Conservation (phyloP, 169 alveolate species). For the Eimeria sp. region DNA sequence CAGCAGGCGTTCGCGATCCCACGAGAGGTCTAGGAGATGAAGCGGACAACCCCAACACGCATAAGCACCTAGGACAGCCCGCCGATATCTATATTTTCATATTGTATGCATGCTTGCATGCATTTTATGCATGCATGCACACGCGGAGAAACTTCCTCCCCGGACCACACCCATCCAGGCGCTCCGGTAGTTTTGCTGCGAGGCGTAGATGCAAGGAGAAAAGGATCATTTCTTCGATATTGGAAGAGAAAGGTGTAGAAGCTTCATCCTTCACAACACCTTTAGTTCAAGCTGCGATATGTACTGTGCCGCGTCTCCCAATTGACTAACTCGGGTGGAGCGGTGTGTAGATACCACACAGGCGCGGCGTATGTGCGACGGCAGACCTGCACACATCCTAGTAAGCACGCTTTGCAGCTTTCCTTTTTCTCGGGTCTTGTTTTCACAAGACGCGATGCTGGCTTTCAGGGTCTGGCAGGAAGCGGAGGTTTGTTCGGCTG, state of each 20-base stretch:
- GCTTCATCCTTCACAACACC: background rate
- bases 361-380: background rate
- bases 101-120: background rate
- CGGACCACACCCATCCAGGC: background rate
- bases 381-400: background rate
- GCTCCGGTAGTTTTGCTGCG: background rate
- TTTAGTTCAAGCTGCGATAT: background rate
- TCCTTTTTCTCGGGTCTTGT: background rate
- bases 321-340: background rate
- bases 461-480: background rate
- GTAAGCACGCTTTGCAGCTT: background rate
- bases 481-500: background rate
- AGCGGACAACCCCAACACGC: background rate
- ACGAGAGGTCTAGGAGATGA: constrained; percentile 16
- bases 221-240: background rate
- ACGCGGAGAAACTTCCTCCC: background rate
- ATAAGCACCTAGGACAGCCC: background rate
- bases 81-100: background rate
- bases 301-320: background rate
- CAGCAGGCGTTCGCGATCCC: constrained; percentile 51
- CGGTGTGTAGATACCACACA: background rate
- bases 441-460: background rate
- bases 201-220: background rate
- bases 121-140: background rate
- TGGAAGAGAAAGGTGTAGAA: background rate